Conservation (phyloP, 129 eudicot genomes). For the Helianthus tuberosus region DNA sequence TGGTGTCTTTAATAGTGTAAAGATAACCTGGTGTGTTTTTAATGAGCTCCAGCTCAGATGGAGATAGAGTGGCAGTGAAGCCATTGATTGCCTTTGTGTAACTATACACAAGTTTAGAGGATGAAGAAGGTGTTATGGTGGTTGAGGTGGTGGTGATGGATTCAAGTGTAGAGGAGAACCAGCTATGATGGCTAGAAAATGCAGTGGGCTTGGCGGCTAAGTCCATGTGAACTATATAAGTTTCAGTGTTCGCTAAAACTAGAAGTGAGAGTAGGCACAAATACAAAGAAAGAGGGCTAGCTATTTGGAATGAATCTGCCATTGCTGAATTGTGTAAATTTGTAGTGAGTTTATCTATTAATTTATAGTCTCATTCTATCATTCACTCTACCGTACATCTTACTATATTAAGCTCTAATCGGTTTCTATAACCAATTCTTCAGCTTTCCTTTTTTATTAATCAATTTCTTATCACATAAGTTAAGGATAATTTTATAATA, state of each 20-base stretch:
- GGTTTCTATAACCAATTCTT: too few species aligned
- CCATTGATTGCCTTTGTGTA: constrained; percentile 74
- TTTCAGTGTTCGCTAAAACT: constrained; percentile 36
- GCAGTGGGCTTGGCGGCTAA: constrained; percentile 72
- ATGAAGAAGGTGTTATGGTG: background rate
- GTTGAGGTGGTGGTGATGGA: constrained; percentile 31
- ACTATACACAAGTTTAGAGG: constrained; percentile 55
- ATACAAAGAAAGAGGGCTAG: constrained; percentile 36
- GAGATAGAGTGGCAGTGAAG: constrained; percentile 67
- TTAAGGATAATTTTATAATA: too few species aligned
- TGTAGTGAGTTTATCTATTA: constrained; percentile 3
- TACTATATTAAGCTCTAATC: too few species aligned
- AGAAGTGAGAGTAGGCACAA: constrained; percentile 37
- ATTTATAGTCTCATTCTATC: constrained; percentile 13
- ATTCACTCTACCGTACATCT: too few species aligned
- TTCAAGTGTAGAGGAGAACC: constrained; percentile 66
- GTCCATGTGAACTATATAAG: constrained; percentile 82
- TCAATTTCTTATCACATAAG: too few species aligned
- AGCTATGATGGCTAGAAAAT: constrained; percentile 63
- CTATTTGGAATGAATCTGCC: constrained; percentile 42
- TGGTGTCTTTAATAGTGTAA: constrained; percentile 40
- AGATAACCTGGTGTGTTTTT: constrained; percentile 59
- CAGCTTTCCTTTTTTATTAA: too few species aligned
- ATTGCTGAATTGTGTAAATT: constrained; percentile 5
- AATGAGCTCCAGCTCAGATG: constrained; percentile 54